phyloP scores from a whole-genome alignment of 768 basidiomycete genomes.

The Strobilomyces echinocephalus region DNA sequence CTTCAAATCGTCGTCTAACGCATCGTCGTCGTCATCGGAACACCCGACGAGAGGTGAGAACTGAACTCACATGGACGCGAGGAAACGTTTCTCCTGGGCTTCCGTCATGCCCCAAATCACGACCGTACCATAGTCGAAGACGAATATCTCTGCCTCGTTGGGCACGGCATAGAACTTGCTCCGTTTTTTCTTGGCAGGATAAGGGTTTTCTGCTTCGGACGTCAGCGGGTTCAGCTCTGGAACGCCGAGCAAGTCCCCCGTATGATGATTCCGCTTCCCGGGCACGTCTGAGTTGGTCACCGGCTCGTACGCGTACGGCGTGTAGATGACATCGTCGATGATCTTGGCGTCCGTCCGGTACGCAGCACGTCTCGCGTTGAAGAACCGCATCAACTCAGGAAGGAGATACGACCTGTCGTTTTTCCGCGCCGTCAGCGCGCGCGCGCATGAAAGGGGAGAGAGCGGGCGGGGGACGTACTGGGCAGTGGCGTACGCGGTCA shows the following conservation, averaged over 20 bases:
- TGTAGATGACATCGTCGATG: conserved; percentile 94
- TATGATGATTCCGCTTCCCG: conserved; percentile 31
- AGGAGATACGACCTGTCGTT: conserved; percentile 77
- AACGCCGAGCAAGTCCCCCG: conserved; percentile 74
- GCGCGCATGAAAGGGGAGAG: background rate
- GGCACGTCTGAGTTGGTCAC: conserved; percentile 30
- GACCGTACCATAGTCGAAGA: conserved; percentile 92
- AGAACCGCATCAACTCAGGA: conserved; percentile 82
- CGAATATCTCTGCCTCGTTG: conserved; percentile 81
- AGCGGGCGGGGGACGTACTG: conserved; percentile 43
- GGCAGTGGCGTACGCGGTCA: conserved; percentile 95
- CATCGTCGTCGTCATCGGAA: conserved; percentile 6
- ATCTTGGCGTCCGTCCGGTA: conserved; percentile 84
- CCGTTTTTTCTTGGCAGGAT: conserved; percentile 44
- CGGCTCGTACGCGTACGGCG: conserved; percentile 79
- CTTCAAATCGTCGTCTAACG: conserved; percentile 85
- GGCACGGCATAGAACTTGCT: conserved; percentile 65
- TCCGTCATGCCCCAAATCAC: conserved; percentile 99
- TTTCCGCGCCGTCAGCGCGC: background rate
- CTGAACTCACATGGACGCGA: conserved; percentile 79
- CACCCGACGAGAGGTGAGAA: background rate
- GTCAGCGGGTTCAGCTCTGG: conserved; percentile 48
- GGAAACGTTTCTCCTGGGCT: conserved; percentile 82
- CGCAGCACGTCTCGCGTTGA: conserved; percentile 73
- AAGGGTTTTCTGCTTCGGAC: conserved; percentile 30